Percentiles rank a stretch among this genome's conserved stretches.
phyloP scores from a whole-genome alignment of 768 basidiomycete genomes.

The Suillus cothurnatus region DNA sequence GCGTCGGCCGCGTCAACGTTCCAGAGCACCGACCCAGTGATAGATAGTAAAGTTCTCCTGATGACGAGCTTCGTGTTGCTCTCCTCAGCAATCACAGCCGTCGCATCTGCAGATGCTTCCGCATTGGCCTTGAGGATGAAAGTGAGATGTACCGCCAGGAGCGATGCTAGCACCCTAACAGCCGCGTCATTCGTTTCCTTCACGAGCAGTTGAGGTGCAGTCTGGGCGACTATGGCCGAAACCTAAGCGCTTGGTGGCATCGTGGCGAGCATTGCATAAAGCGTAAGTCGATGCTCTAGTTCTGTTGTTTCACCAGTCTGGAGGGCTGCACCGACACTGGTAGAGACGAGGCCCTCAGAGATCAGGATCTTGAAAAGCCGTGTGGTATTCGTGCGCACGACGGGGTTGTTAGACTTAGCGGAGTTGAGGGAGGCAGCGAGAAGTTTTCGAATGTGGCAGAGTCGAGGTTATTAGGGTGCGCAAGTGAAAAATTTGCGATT shows the following conservation, averaged over 20 bases:
- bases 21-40: slow-evolving; percentile 66
- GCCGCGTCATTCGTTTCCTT: slow-evolving; percentile 85
- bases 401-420: slow-evolving; percentile 72
- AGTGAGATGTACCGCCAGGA: slow-evolving; percentile 61
- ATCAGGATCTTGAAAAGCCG: slow-evolving; percentile 56
- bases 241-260: slow-evolving; percentile 51
- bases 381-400: slow-evolving; percentile 58
- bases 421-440: slow-evolving; percentile 63
- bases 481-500: slow-evolving; percentile 56
- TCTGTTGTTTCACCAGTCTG: slow-evolving; percentile 83
- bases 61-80: slow-evolving; percentile 59
- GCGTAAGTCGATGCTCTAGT: slow-evolving; percentile 78
- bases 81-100: slow-evolving; percentile 64
- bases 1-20: slow-evolving; percentile 40
- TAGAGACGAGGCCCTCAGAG: slow-evolving; percentile 34
- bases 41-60: slow-evolving; percentile 61
- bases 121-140: slow-evolving; percentile 50
- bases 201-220: slow-evolving; percentile 45
- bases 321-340: slow-evolving; percentile 48
- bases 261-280: slow-evolving; percentile 76
- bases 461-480: slow-evolving; percentile 53
- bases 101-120: slow-evolving; percentile 46
- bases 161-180: slow-evolving; percentile 50
- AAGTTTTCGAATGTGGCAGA: slow-evolving; percentile 50
- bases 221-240: slow-evolving; percentile 45